Conservation (phyloP, 2,329 filamentous ascomycete species). For the Cytospora paraplurivora region DNA sequence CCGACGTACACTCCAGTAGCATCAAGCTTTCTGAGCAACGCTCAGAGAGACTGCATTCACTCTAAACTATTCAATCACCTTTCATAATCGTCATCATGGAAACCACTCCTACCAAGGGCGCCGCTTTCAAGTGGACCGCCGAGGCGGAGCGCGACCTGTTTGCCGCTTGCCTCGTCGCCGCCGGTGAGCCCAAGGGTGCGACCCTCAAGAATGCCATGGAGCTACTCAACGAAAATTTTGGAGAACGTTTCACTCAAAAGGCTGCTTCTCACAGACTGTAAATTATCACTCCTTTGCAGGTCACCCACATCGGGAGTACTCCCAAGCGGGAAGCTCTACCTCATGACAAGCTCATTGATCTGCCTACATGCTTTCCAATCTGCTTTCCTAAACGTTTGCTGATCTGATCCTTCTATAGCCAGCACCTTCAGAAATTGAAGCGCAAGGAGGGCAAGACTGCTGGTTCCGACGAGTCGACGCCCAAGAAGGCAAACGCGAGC, state of each 20-base stretch:
- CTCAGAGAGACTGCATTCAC: not conserved
- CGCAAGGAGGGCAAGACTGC: conserved; percentile 33
- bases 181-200: conserved; percentile 33
- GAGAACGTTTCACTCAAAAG: conserved; percentile 19
- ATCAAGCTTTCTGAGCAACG: not conserved
- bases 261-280: conserved; percentile 25
- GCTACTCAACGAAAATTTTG: conserved; percentile 29
- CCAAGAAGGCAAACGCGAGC: conserved; percentile 10
- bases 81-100: conserved; percentile 16
- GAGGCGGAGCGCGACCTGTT: conserved; percentile 37
- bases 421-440: conserved; percentile 41
- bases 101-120: conserved; percentile 13
- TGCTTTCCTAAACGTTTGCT: not conserved
- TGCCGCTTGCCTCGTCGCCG: conserved; percentile 31
- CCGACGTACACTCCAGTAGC: not conserved
- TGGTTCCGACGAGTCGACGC: conserved; percentile 21
- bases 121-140: conserved; percentile 35
- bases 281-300: not conserved
- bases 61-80: not conserved
- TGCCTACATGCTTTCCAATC: no score
- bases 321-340: conserved; percentile 12
- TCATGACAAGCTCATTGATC: not conserved
- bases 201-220: conserved; percentile 33
- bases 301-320: not conserved
- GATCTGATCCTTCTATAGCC: conserved; percentile 32